These are phyloP conservation scores for Bondarzewia mesenterica DNA, from an alignment of 1,284 basidiomycete species.

Conservation along the genomic window DNA sequence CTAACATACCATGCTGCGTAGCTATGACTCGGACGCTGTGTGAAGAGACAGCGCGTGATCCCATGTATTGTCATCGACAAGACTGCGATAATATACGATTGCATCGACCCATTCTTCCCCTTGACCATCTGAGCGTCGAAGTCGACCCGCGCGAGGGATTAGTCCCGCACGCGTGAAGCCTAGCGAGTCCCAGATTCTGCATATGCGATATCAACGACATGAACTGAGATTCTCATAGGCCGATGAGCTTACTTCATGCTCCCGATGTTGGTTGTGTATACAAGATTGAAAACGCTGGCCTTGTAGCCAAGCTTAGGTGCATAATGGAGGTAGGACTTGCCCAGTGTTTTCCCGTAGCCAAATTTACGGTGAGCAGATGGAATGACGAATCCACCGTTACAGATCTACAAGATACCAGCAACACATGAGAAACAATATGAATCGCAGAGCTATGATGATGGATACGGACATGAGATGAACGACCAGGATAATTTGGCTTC, in stretches of 20 bases:
- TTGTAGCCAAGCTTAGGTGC: conserved; percentile 78
- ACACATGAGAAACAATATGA: background rate
- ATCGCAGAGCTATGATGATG: background rate
- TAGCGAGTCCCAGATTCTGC: conserved; percentile 78
- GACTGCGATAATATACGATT: conserved; percentile 79
- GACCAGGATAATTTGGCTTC: conserved; percentile 90
- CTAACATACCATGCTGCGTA: no score
- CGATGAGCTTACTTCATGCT: conserved; percentile 47
- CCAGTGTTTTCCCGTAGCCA: conserved; percentile 70
- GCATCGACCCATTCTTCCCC: conserved; percentile 89
- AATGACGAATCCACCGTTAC: conserved; percentile 88
- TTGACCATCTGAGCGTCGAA: conserved; percentile 54
- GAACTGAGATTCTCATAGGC: background rate
- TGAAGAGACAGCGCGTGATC: background rate
- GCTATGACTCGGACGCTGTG: no score
- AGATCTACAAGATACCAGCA: conserved; percentile 44
- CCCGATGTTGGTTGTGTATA: conserved; percentile 77
- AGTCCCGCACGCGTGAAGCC: conserved; percentile 78
- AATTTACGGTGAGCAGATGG: conserved; percentile 57
- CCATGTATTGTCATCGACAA: conserved; percentile 21
- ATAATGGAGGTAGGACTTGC: conserved; percentile 75
- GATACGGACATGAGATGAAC: conserved; percentile 76
- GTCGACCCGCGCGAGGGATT: conserved; percentile 79
- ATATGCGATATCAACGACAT: background rate
- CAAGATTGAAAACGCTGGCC: conserved; percentile 90